A percentile compares a stretch with the other conserved stretches of the same genome.
Evolutionary conservation across 2,329 filamentous ascomycete species (phyloP).

Genomic region (Microdochium trichocladiopsis): DNA sequence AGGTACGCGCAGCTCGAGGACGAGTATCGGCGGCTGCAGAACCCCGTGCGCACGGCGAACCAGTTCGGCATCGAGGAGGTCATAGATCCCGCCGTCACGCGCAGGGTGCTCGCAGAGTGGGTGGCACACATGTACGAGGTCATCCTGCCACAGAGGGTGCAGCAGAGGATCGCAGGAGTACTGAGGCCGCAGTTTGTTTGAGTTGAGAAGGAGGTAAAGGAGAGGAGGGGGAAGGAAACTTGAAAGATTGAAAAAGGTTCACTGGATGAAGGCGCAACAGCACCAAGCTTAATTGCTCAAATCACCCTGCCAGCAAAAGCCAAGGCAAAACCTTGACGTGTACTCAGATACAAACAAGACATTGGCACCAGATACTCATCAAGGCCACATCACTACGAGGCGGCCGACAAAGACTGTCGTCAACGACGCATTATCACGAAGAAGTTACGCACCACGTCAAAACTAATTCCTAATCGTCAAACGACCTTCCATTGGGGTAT

Average conservation of each 20-base stretch:
- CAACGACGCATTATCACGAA: too few species aligned
- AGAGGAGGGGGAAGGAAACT: neutral
- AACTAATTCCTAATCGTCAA: too few species aligned
- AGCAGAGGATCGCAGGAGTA: neutral
- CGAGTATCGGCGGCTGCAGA: conserved; percentile 56
- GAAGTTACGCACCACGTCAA: too few species aligned
- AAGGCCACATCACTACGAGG: too few species aligned
- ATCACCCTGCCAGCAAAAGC: too few species aligned
- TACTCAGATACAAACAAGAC: too few species aligned
- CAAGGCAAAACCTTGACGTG: too few species aligned
- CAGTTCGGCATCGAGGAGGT: conserved; percentile 59
- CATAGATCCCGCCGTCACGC: conserved; percentile 53
- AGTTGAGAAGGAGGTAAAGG: neutral
- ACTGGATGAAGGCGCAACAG: too few species aligned
- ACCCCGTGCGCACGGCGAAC: conserved; percentile 57
- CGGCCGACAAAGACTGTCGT: too few species aligned
- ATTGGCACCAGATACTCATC: too few species aligned
- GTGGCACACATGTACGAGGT: conserved; percentile 36
- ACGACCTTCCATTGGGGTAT: too few species aligned
- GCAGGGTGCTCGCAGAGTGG: conserved; percentile 49
- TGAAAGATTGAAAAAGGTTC: neutral
- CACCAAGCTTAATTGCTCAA: too few species aligned
- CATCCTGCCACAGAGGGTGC: neutral
- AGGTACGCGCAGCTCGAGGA: conserved; percentile 51
- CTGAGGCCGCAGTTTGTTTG: conserved; percentile 2